phyloP scores from a whole-genome alignment of 192 early-diverging fungal genomes.

The Ambispora gerdemannii region DNA sequence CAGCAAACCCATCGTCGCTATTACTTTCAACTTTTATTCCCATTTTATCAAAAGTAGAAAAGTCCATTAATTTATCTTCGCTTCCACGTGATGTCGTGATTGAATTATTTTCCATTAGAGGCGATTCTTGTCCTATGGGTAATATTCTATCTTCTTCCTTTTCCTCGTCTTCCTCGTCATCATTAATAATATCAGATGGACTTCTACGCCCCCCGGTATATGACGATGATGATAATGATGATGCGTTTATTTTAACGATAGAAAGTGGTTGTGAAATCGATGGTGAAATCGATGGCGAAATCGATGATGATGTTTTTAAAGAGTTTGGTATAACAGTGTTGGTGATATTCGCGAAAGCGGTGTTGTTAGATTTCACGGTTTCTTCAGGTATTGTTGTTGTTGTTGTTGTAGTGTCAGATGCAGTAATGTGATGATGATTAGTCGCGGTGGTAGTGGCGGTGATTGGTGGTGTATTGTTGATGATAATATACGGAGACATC shows the following conservation, averaged over 20 bases:
- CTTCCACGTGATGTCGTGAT: neutral
- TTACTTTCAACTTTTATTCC: slow-evolving; percentile 23
- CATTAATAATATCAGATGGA: slow-evolving; percentile 6
- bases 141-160: slow-evolving; percentile 1
- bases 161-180: slow-evolving; percentile 24
- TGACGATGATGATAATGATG: neutral
- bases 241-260: no score
- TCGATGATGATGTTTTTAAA: neutral
- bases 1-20: slow-evolving; percentile 8
- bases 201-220: neutral
- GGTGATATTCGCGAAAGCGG: no score
- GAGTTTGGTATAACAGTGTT: no score
- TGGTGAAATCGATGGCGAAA: neutral
- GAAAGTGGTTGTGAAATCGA: neutral
- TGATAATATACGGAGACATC: neutral
- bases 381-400: neutral
- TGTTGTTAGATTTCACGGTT: neutral
- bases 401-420: neutral
- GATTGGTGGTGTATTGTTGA: neutral
- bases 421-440: no score
- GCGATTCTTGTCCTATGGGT: neutral
- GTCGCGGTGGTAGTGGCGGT: neutral
- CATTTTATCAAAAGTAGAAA: slow-evolving; percentile 24
- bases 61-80: neutral
- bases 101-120: slow-evolving; percentile 8